Evolutionary conservation across 78 protist species (phyloP), one percentile per base, ranked within the genome.

Genomic region (Guillardia theta): DNA sequence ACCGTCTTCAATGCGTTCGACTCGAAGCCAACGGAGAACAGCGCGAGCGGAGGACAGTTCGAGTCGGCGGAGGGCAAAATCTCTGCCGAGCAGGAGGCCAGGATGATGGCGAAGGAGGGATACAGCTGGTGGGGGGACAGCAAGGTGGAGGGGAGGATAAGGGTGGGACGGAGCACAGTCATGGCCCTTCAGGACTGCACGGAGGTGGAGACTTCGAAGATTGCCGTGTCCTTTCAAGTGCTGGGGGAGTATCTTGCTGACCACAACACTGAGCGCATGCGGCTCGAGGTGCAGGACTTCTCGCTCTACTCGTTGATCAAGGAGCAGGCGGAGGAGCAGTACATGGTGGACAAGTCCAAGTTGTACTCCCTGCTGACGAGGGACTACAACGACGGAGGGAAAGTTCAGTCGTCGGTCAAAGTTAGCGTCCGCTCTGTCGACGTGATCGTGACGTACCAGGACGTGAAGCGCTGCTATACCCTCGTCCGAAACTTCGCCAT

Each of bases 361-460:
- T 10, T 50, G 58, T 50, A 15, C 58, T 19, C 39, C 70, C 70
- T 58, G 39, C 70, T 30, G 70, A 58, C 70, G 70, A 24, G 39
- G 70, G 70, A 24, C 39, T 24, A 30, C 27, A 30, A 1, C 39
- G 70, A 58, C 70, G 39, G 27, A 58, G 1, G 70, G 70, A 1
- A 30, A 24, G 39, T 30, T 58, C 70, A 1, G 70, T 30, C 70
- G 36, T 24, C 83, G 1, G 33, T 70, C 83, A 22, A 22, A 4
- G 41, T 70, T 6, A 24, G n/a, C 41, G 83, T 24, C 41, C 83
- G 83, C 83, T 1, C 83, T 15, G 27, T 70, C 6, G 83, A 70
- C 83, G 46, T 70, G 33, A 43, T 70, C 83, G 41, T 70, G 46
- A 70, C 83, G 36, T 70, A 70, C 41, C 83, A 70, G 83, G 83